phyloP scores from a whole-genome alignment of 345 rosid genomes.

The Turnera subulata region DNA sequence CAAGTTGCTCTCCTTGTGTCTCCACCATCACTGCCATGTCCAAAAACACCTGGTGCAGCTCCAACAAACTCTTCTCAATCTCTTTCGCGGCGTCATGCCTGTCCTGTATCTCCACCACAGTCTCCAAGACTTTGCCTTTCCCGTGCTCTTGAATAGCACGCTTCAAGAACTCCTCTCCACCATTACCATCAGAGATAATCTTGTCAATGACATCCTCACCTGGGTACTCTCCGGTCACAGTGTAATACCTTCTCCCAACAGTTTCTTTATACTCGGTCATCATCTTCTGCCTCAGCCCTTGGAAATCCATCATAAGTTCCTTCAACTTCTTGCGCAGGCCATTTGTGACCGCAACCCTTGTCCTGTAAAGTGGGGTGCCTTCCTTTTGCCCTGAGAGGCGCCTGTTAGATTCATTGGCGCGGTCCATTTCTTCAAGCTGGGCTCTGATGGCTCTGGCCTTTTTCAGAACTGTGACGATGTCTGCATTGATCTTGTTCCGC shows the following conservation, averaged over 20 bases:
- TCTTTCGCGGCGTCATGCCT: slow-evolving; percentile 83
- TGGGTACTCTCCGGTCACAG: slow-evolving; percentile 85
- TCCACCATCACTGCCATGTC: slow-evolving; percentile 99
- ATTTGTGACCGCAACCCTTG: slow-evolving; percentile 73
- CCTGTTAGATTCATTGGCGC: slow-evolving; percentile 68
- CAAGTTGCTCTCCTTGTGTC: slow-evolving; percentile 89
- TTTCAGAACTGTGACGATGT: slow-evolving; percentile 55
- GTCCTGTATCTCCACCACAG: slow-evolving; percentile 89
- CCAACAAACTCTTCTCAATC: slow-evolving; percentile 88
- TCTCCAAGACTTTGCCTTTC: slow-evolving; percentile 83
- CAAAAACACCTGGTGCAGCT: slow-evolving; percentile 88
- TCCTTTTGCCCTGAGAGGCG: slow-evolving; percentile 73
- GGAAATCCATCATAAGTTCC: slow-evolving; percentile 96
- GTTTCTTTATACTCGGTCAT: slow-evolving; percentile 91
- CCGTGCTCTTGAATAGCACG: slow-evolving; percentile 89
- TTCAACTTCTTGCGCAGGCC: slow-evolving; percentile 75
- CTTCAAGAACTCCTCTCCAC: slow-evolving; percentile 69
- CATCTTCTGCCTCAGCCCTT: slow-evolving; percentile 79
- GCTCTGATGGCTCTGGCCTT: slow-evolving; percentile 58
- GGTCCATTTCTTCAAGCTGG: slow-evolving; percentile 85
- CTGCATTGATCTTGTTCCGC: slow-evolving; percentile 63
- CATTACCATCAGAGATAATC: slow-evolving; percentile 60
- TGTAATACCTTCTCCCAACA: slow-evolving; percentile 81
- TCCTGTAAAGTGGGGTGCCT: slow-evolving; percentile 74
- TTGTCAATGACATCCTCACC: slow-evolving; percentile 82